Conservation (phyloP, 2,329 filamentous ascomycete genomes). For the Verticillium dahliae region DNA sequence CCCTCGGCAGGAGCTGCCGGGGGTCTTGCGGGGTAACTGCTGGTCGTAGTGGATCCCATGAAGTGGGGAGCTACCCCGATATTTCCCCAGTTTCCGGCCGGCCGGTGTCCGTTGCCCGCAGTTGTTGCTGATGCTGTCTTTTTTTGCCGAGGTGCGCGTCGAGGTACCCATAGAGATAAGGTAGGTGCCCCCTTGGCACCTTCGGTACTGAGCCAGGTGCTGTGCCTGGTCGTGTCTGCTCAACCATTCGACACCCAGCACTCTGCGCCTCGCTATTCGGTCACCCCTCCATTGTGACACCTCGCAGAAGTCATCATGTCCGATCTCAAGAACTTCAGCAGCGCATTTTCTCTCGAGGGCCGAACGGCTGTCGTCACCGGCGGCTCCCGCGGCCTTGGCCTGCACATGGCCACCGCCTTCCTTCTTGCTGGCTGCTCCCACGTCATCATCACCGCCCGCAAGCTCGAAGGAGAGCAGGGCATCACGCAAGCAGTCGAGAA, state of each 20-base stretch:
- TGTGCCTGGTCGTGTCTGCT: background rate
- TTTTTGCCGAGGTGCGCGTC: background rate
- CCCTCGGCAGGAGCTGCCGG: background rate
- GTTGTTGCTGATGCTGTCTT: too few species aligned
- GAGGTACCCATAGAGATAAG: too few species aligned
- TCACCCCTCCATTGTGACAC: background rate
- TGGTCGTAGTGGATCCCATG: background rate
- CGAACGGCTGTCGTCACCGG: slow-evolving; percentile 42
- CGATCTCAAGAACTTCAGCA: slow-evolving; percentile 18
- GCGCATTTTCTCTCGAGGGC: slow-evolving; percentile 23
- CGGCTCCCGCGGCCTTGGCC: slow-evolving; percentile 42
- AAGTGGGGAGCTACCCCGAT: background rate
- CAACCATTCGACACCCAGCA: too few species aligned
- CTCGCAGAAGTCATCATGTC: slow-evolving; percentile 15
- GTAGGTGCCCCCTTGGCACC: too few species aligned
- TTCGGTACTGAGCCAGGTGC: background rate
- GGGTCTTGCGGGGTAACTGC: background rate
- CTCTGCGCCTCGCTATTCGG: too few species aligned
- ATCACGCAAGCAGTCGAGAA: slow-evolving; percentile 56
- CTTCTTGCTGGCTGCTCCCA: slow-evolving; percentile 64
- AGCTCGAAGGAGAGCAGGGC: slow-evolving; percentile 50
- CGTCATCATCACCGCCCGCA: slow-evolving; percentile 68
- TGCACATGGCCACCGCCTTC: slow-evolving; percentile 60
- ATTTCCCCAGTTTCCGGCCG: background rate
- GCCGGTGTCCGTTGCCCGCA: background rate